A percentile compares a stretch with the other conserved stretches of the same genome.
phyloP scores from a whole-genome alignment of 148 eudicot genomes.

The Simmondsia chinensis region DNA sequence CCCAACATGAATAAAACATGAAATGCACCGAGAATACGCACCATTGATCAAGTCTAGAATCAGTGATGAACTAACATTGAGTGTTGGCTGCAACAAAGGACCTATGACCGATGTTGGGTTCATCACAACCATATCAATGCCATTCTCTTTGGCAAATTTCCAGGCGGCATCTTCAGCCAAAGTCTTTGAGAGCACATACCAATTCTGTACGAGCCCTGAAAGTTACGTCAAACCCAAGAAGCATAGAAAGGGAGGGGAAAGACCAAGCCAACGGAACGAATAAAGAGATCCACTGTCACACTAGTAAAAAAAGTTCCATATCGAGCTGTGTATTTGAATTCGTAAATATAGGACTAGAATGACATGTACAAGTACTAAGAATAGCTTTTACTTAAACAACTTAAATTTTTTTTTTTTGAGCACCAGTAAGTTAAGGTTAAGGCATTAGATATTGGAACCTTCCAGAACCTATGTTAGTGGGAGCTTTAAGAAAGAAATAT shows the following conservation, averaged over 20 bases:
- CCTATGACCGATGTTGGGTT: conserved; percentile 35
- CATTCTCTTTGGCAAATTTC: conserved; percentile 26
- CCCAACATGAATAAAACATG: background rate
- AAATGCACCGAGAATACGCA: background rate
- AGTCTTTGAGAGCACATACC: conserved; percentile 32
- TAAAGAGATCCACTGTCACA: too few relatives aligned
- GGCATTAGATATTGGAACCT: background rate
- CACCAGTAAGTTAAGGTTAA: background rate
- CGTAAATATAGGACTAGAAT: too few relatives aligned
- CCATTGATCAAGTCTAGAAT: conserved; percentile 23
- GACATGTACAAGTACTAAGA: too few relatives aligned
- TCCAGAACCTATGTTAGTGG: too few relatives aligned
- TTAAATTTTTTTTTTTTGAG: background rate
- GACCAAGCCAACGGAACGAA: too few relatives aligned
- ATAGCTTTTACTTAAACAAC: background rate
- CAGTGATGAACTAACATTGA: conserved; percentile 10
- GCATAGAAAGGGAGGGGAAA: too few relatives aligned
- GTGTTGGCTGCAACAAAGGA: conserved; percentile 29
- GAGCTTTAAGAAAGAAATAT: too few relatives aligned
- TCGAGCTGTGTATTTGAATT: too few relatives aligned
- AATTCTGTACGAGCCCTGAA: conserved; percentile 5
- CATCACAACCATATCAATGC: conserved; percentile 27
- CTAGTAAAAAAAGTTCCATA: too few relatives aligned
- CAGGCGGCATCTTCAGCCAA: conserved; percentile 44
- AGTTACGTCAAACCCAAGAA: background rate